Percentiles rank a stretch among this genome's conserved stretches.
phyloP scores from a whole-genome alignment of 2,329 filamentous ascomycete species.

The Alternaria metachromatica region DNA sequence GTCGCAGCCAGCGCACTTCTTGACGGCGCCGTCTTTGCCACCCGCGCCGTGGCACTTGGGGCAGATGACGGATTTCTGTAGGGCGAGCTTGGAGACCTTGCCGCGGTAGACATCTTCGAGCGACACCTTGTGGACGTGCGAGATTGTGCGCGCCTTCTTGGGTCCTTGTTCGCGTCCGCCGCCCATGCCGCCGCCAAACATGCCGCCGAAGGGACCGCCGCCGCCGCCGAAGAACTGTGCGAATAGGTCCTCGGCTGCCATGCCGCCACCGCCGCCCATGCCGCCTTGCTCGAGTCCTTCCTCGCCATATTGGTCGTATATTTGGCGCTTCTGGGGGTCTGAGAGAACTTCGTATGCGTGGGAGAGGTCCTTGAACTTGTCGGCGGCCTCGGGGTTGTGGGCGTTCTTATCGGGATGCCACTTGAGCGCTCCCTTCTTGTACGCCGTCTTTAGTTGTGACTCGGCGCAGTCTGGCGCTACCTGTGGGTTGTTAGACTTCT shows the following conservation, averaged over 20 bases:
- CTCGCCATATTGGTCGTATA: conserved; percentile 98
- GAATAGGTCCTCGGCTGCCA: conserved; percentile 96
- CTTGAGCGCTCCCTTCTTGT: conserved; percentile 83
- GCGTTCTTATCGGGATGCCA: conserved; percentile 95
- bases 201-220: conserved; percentile 69
- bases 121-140: conserved; percentile 97
- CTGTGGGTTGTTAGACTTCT: conserved; percentile 54
- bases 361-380: conserved; percentile 98
- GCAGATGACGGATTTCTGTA: conserved; percentile 98
- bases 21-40: conserved; percentile 97
- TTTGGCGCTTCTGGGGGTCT: conserved; percentile 84
- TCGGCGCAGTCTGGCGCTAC: conserved; percentile 81
- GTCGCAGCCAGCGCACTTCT: conserved; percentile 88
- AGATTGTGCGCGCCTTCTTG: conserved; percentile 91
- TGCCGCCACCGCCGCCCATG: conserved; percentile 73
- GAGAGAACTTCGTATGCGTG: conserved; percentile 95
- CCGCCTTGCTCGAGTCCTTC: conserved; percentile 89
- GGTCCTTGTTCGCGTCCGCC: conserved; percentile 83
- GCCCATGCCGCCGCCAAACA: conserved; percentile 62
- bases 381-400: conserved; percentile 88
- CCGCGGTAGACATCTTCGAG: conserved; percentile 98
- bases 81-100: conserved; percentile 95
- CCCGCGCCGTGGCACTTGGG: conserved; percentile 91
- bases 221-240: conserved; percentile 91
- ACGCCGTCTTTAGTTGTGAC: conserved; percentile 87